A percentile compares a stretch with the other conserved stretches of the same genome.
Conservation (phyloP, 2,329 filamentous ascomycete species). For the Metarhizium anisopliae region DNA sequence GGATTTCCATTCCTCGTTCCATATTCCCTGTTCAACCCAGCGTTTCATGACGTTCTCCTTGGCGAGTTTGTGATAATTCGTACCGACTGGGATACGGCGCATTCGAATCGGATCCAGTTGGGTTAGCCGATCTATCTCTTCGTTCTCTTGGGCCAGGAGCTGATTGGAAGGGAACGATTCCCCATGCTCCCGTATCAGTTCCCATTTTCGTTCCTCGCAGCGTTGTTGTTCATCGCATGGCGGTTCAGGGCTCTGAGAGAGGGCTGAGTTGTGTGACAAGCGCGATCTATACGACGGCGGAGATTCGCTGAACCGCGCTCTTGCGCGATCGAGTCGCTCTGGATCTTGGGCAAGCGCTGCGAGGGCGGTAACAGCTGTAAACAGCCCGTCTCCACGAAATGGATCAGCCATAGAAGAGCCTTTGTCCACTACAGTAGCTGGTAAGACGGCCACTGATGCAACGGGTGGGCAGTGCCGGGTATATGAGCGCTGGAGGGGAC, state of each 20-base stretch:
- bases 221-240: not conserved
- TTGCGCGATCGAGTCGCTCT: too few relatives aligned
- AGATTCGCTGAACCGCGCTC: not conserved
- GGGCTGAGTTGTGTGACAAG: not conserved
- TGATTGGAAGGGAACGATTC: not conserved
- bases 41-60: not conserved
- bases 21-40: slow-evolving; percentile 6
- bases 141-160: not conserved
- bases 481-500: too few relatives aligned
- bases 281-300: not conserved
- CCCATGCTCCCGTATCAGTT: not conserved
- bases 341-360: too few relatives aligned
- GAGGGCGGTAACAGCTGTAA: too few relatives aligned
- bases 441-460: too few relatives aligned
- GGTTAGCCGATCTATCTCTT: not conserved
- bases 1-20: not conserved
- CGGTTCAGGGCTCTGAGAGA: not conserved
- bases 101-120: not conserved
- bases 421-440: too few relatives aligned
- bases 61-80: not conserved
- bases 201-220: too few relatives aligned
- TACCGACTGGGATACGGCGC: not conserved
- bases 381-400: too few relatives aligned
- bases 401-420: too few relatives aligned
- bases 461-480: too few relatives aligned